These are phyloP conservation scores for Glycine soja DNA, from an alignment of 306 rosid genomes.

Conservation along the genomic window DNA sequence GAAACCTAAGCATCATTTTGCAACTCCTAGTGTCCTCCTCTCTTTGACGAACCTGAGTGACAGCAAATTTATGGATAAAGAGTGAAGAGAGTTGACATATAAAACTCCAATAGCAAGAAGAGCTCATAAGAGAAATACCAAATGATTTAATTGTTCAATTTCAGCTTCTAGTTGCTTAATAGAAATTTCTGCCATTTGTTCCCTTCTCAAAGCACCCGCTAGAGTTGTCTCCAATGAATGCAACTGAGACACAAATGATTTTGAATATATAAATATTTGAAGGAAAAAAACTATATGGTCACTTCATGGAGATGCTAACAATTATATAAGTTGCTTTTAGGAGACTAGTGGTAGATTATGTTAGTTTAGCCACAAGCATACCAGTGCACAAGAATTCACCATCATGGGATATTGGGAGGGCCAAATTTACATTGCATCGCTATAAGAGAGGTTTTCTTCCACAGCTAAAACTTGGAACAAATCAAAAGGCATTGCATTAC, in stretches of 20 bases:
- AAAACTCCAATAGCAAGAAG: conserved; percentile 41
- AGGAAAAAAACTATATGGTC: conserved; percentile 18
- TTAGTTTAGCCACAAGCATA: conserved; percentile 24
- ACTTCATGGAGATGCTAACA: conserved; percentile 35
- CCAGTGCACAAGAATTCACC: conserved; percentile 21
- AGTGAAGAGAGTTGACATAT: conserved; percentile 35
- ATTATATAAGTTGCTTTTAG: conserved; percentile 10
- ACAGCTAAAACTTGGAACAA: background rate
- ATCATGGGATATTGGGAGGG: background rate
- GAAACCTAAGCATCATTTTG: conserved; percentile 96
- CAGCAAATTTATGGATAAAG: conserved; percentile 25
- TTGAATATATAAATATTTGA: conserved; percentile 38
- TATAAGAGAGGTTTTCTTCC: background rate
- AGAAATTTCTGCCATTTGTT: conserved; percentile 80
- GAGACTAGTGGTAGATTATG: conserved; percentile 27
- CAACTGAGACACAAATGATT: conserved; percentile 60
- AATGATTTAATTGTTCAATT: conserved; percentile 79
- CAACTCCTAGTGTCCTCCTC: conserved; percentile 92
- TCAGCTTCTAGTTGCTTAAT: conserved; percentile 91
- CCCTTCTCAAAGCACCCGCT: conserved; percentile 95
- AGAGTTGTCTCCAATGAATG: conserved; percentile 83
- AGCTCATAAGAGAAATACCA: conserved; percentile 63
- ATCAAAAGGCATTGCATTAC: conserved; percentile 7
- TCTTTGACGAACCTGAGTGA: conserved; percentile 86
- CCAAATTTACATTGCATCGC: background rate